Base-by-base conservation (phyloP, 148 eudicot genomes). In the Rhododendron griersonianum region DNA sequence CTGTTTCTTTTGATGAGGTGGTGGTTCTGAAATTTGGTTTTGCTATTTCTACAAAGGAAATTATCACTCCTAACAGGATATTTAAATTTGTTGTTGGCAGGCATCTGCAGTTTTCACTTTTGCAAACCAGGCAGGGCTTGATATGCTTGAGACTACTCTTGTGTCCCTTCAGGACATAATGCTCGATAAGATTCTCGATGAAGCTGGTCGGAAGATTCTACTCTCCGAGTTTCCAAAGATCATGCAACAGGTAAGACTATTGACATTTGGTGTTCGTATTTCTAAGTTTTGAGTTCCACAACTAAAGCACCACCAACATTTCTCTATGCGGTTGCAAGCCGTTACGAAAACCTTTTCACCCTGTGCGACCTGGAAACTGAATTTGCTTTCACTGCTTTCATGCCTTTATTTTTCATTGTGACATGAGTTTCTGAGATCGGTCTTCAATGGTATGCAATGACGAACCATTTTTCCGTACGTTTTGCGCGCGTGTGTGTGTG, bases 71-170 rank as follows among this genome's bases (percentile, higher is more conserved):
- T 59, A 21, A 59, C n/a, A 59, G 25, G 4, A 59, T 57, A 59
- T 59, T 47, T 16, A 25, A 47, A 84, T 25, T 11, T 39, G 18
- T 76, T 65, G 23, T 61, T 86, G 84, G 84, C 91, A 93, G 95
- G 90, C 91, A 57, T 91, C 92, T 74, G 91, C 95, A 2, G 91
- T 90, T 51, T 93, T 93, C 82, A 93, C 93, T 33, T 93, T 93
- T 67, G 95, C 91, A 1, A 93, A 93, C 89, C 93, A 93, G 88
- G 93, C 93, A 23, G 95, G 95, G 47, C 92, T 93, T 7, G 95
- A 93, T 89, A 93, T 93, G 95, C 92, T 93, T 18, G 95, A 93
- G 85, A 93, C 95, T 35, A 93, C 95, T 28, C 89, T 93, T 3
- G 92, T 93, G 48, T 91, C 93, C 65, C 92, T 93, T 28, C 95